Percentiles rank a stretch among this genome's conserved stretches.
Evolutionary conservation across 2,329 filamentous ascomycete genomes (phyloP).

Genomic region (Akanthomyces lecanii): DNA sequence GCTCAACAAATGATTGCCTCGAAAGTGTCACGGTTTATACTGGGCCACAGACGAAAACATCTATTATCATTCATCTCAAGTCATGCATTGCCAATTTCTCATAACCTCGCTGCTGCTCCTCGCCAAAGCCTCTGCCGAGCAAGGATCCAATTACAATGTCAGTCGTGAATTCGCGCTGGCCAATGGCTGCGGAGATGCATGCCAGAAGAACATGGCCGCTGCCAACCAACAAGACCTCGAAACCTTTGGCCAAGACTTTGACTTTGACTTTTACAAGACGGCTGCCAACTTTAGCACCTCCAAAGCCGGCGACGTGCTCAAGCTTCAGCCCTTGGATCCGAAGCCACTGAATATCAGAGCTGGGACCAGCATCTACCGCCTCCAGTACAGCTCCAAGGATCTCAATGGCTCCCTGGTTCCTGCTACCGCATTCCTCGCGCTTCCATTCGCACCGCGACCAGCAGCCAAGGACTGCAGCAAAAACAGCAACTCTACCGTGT

Average conservation of each 20-base stretch:
- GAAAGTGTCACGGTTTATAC: too few relatives aligned
- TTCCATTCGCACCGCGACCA: not conserved
- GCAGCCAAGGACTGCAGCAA: not conserved
- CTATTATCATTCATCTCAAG: too few relatives aligned
- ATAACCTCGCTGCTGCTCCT: too few relatives aligned
- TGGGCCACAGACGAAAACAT: too few relatives aligned
- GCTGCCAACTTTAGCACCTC: slow-evolving; percentile 17
- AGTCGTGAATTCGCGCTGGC: not conserved
- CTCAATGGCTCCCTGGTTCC: slow-evolving; percentile 18
- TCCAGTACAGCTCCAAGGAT: slow-evolving; percentile 22
- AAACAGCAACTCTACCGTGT: not conserved
- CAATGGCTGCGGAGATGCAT: slow-evolving; percentile 13
- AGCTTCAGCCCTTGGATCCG: slow-evolving; percentile 19
- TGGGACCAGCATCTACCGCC: slow-evolving; percentile 18
- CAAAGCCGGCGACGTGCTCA: slow-evolving; percentile 20
- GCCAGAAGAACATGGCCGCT: slow-evolving; percentile 11
- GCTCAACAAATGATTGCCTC: too few relatives aligned
- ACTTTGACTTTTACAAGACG: slow-evolving; percentile 18
- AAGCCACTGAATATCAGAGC: slow-evolving; percentile 6
- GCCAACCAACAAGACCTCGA: not conserved
- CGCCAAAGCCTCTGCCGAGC: too few relatives aligned
- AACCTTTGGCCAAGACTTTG: slow-evolving; percentile 15
- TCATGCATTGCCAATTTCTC: too few relatives aligned
- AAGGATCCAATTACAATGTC: too few relatives aligned
- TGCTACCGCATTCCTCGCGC: slow-evolving; percentile 19